Evolutionary conservation across 495 filamentous ascomycete genomes (phyloP).

Genomic region (Neurospora sp.): DNA sequence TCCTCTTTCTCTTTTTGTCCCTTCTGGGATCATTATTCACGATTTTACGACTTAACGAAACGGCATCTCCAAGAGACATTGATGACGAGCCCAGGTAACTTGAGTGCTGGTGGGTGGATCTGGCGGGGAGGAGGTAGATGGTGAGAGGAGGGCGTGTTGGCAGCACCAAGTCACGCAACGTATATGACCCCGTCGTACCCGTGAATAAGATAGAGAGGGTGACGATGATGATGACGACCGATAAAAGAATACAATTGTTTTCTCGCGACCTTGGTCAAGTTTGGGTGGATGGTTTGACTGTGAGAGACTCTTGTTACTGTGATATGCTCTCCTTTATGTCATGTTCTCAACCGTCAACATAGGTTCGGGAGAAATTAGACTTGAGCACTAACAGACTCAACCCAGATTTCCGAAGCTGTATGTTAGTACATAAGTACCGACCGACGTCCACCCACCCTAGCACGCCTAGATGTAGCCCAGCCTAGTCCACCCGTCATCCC

Average conservation of each 20-base stretch:
- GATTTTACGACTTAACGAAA: not conserved
- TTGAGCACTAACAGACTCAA: not conserved
- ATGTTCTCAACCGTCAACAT: not conserved
- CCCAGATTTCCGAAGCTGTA: not conserved
- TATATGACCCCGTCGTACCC: slow-evolving; percentile 38
- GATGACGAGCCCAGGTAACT: not conserved
- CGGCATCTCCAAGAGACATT: not conserved
- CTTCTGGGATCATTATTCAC: not conserved
- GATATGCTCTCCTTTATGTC: not conserved
- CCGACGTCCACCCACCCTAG: not conserved
- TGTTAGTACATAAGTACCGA: not conserved
- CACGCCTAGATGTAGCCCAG: too few relatives aligned
- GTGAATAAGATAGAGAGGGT: slow-evolving; percentile 32
- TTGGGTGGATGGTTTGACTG: not conserved
- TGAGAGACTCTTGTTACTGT: not conserved
- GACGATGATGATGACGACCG: not conserved
- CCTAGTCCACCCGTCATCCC: not conserved
- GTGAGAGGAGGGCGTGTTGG: not conserved
- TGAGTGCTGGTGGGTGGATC: not conserved
- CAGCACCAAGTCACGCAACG: slow-evolving; percentile 12
- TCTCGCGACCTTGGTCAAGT: not conserved
- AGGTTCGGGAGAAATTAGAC: not conserved
- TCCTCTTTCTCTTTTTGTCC: not conserved
- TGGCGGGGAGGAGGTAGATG: not conserved
- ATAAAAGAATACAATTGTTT: not conserved